These are phyloP conservation scores for Suillus discolor DNA, from an alignment of 768 basidiomycete species.

Conservation along the genomic window DNA sequence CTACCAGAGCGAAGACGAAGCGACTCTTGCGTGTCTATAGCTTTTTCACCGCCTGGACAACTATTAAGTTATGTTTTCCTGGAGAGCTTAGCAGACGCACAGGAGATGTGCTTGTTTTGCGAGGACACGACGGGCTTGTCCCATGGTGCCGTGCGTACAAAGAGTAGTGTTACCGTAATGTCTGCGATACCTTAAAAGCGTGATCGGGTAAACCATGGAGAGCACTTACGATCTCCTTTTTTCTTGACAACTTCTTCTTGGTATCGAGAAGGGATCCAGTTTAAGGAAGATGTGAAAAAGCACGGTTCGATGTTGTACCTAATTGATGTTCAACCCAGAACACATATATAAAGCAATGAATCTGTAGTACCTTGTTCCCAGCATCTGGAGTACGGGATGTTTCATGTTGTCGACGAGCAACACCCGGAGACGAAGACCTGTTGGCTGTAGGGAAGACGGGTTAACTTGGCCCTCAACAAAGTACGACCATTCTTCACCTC, in stretches of 20 bases:
- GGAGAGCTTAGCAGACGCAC: neutral
- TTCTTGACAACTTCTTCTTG: conserved; percentile 44
- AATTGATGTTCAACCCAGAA: neutral
- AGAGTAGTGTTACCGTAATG: conserved; percentile 50
- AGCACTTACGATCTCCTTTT: conserved; percentile 48
- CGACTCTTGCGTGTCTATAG: conserved; percentile 19
- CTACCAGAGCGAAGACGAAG: conserved; percentile 15
- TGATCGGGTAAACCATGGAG: neutral
- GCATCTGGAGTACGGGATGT: conserved; percentile 50
- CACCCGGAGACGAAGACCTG: conserved; percentile 22
- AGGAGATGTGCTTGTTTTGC: conserved; percentile 17
- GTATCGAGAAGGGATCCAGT: conserved; percentile 61
- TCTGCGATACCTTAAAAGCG: conserved; percentile 29
- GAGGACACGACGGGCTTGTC: conserved; percentile 21
- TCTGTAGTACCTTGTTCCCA: conserved; percentile 46
- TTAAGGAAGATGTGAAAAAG: conserved; percentile 55
- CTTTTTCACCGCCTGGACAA: conserved; percentile 15
- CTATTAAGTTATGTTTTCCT: neutral
- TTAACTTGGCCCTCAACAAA: neutral
- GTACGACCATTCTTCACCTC: conserved; percentile 13
- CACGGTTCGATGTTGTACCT: conserved; percentile 56
- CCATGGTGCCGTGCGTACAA: conserved; percentile 41
- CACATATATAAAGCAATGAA: neutral
- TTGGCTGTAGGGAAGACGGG: conserved; percentile 12
- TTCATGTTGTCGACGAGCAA: conserved; percentile 47